phyloP scores from a whole-genome alignment of 2,329 filamentous ascomycete species.

The Diaporthe destruens region DNA sequence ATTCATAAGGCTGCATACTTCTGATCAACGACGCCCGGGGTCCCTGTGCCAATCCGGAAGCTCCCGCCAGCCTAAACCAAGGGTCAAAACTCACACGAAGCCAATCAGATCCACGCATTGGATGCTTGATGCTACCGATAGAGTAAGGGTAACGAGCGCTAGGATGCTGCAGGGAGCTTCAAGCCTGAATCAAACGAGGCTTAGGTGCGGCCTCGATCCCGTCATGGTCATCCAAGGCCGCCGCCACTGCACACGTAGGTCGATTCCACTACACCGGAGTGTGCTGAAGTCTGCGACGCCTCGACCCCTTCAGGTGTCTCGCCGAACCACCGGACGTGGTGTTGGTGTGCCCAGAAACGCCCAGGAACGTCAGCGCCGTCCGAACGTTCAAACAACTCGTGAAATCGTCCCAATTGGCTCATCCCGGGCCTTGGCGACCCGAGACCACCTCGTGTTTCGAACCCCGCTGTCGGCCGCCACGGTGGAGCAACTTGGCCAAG shows the following conservation, averaged over 20 bases:
- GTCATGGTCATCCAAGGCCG: not conserved
- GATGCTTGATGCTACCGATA: constrained; percentile 7
- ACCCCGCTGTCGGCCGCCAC: not conserved
- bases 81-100: not conserved
- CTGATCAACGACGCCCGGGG: not conserved
- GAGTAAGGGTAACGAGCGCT: constrained; percentile 26
- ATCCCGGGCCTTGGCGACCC: constrained; percentile 38
- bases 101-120: not conserved
- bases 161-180: not conserved
- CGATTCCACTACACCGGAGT: constrained; percentile 1
- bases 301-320: constrained; percentile 6
- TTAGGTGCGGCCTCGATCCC: not conserved
- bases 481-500: not conserved
- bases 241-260: not conserved
- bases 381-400: constrained; percentile 36
- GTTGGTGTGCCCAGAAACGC: not conserved
- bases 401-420: constrained; percentile 37
- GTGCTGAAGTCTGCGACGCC: constrained; percentile 27
- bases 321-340: not conserved
- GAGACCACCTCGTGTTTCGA: constrained; percentile 36
- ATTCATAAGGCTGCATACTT: not conserved
- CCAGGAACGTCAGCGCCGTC: constrained; percentile 31
- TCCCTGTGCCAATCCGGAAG: constrained; percentile 23
- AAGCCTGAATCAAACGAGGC: constrained; percentile 16
- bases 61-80: constrained; percentile 8